Evolutionary conservation across 2,329 filamentous ascomycete genomes (phyloP).

Genomic region (Aspergillus neoniger): DNA sequence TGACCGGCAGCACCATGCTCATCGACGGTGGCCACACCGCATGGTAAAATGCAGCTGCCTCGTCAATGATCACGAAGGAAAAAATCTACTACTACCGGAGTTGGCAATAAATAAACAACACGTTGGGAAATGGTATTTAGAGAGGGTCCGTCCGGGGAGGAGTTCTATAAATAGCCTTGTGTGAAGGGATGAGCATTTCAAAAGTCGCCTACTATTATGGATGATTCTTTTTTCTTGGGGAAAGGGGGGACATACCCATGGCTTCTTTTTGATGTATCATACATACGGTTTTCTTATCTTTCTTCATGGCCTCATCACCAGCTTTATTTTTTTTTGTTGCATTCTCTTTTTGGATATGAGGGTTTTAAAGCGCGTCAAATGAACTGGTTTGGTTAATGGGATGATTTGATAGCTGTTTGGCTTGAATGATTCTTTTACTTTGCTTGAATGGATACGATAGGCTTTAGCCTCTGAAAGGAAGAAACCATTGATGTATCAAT

Average conservation of each 20-base stretch:
- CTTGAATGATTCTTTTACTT: too few species aligned
- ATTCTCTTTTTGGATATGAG: background rate
- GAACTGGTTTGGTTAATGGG: background rate
- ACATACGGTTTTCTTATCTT: background rate
- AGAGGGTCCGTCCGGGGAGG: background rate
- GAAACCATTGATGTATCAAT: too few species aligned
- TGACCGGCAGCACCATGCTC: constrained; percentile 68
- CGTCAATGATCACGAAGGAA: background rate
- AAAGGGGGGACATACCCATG: background rate
- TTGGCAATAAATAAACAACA: background rate
- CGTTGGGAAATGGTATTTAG: background rate
- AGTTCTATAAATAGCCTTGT: background rate
- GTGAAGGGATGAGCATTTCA: background rate
- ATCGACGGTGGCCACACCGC: constrained; percentile 70
- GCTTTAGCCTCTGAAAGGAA: too few species aligned
- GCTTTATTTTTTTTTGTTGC: background rate
- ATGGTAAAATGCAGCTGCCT: constrained; percentile 32
- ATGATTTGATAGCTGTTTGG: background rate
- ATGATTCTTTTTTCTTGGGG: background rate
- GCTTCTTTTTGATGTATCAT: background rate
- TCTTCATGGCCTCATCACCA: background rate
- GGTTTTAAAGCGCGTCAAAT: background rate
- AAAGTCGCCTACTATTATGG: background rate
- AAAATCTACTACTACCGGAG: background rate
- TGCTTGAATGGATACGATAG: too few species aligned